Evolutionary conservation across 495 filamentous ascomycete genomes (phyloP), one percentile per base, ranked within the genome.

Genomic region (Tuber brumale): DNA sequence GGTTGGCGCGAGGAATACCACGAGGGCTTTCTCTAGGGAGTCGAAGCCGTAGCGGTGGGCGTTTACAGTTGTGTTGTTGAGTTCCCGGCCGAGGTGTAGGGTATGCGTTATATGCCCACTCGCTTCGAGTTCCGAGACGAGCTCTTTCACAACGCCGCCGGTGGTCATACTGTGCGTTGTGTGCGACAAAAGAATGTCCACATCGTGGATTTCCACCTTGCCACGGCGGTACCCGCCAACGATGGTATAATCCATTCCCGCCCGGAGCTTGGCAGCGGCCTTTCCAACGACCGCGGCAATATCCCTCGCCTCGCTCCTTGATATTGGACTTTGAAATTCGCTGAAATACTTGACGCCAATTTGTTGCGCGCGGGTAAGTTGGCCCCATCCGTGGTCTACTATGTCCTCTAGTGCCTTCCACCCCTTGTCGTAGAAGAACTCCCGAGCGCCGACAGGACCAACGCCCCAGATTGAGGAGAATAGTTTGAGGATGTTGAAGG

Each of bases 271-370:
- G 37, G 86, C 86, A 4, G 94, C 94, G 79, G 94, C 90, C 3
- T 83, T 77, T 4, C 88, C 86, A 51, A 98, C 86, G 14, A 86
- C 85, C 6, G 80, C 75, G 0, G 87, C 89, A 75, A 97, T 97
- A 0, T 81, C 75, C 79, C 93, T 91, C 4, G 93, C 90, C 81
- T 99, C 95, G 0, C 73, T 70, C 2, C 94, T 88, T 1, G 94
- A 87, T 27, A 99, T 92, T 21, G 48, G 66, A 45, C 87, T 88
- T 35, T 86, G 83, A 69, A 99, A 92, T 73, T 98, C 95, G 70
- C 96, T 92, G 82, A 94, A 97, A 83, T 90, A 97, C 82, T 98
- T 98, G n/a, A 98, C 84, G 0, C 95, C 95, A 70, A 99, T 97
- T 82, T 98, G 94, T 83, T 97, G 94, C 2, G 92, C 92, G 23